Conservation (phyloP, 2,329 filamentous ascomycete species). For the Daldinia sp. region DNA sequence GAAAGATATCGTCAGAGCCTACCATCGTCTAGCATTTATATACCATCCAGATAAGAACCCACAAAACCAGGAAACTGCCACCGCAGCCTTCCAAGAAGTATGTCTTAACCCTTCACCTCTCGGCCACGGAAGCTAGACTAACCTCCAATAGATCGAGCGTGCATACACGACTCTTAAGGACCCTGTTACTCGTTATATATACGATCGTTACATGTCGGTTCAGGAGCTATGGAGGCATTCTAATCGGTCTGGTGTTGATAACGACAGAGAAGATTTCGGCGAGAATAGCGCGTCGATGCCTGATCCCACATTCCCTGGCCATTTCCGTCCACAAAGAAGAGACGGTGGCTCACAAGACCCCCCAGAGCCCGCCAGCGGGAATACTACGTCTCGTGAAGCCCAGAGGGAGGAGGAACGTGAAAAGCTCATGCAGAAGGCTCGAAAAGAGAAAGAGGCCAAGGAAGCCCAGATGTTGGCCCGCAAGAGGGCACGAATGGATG, state of each 20-base stretch:
- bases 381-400: not conserved
- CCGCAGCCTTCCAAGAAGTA: constrained; percentile 41
- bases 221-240: not conserved
- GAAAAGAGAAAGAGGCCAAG: not conserved
- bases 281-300: too few species aligned
- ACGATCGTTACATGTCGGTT: constrained; percentile 29
- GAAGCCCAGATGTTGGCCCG: too few species aligned
- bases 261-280: too few species aligned
- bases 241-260: not conserved
- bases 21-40: constrained; percentile 37
- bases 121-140: not conserved
- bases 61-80: constrained; percentile 33
- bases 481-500: constrained; percentile 9
- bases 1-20: constrained; percentile 38
- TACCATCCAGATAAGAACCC: constrained; percentile 45
- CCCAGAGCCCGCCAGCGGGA: not conserved
- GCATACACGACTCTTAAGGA: constrained; percentile 42
- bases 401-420: not conserved
- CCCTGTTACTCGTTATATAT: constrained; percentile 28
- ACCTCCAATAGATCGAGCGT: constrained; percentile 33
- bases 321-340: too few species aligned
- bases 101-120: not conserved
- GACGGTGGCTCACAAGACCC: too few species aligned
- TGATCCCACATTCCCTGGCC: too few species aligned
- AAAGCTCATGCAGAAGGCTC: not conserved